Conservation (phyloP, 768 basidiomycete species). For the Crassisporium funariophilum region DNA sequence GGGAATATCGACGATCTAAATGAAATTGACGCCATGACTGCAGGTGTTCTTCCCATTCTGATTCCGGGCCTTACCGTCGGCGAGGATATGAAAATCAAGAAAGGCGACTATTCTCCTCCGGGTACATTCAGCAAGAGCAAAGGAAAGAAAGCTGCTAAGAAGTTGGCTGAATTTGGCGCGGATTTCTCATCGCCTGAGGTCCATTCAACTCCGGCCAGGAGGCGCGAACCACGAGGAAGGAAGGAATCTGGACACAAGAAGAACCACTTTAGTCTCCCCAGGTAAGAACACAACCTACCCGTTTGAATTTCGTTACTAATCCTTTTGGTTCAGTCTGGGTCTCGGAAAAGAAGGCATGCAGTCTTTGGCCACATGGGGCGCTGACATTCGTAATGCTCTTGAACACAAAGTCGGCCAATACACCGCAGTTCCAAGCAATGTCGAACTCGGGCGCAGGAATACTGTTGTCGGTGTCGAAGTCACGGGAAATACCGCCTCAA, state of each 20-base stretch:
- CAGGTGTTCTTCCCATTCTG: constrained; percentile 66
- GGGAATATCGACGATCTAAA: constrained; percentile 55
- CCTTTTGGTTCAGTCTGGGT: constrained; percentile 48
- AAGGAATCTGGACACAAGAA: constrained; percentile 59
- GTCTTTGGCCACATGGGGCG: constrained; percentile 51
- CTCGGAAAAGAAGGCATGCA: constrained; percentile 62
- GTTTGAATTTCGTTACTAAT: not conserved
- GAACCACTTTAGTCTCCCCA: constrained; percentile 68
- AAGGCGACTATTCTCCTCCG: constrained; percentile 44
- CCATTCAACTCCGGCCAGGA: constrained; percentile 62
- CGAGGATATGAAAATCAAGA: constrained; percentile 54
- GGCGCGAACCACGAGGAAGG: constrained; percentile 33
- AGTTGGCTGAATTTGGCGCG: constrained; percentile 45
- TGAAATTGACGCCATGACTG: constrained; percentile 73
- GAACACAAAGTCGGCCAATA: constrained; percentile 44
- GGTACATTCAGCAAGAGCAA: constrained; percentile 44
- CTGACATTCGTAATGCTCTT: constrained; percentile 54
- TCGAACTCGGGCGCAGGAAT: constrained; percentile 46
- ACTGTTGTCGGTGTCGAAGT: constrained; percentile 49
- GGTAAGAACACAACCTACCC: constrained; percentile 39
- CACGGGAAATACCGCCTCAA: constrained; percentile 23
- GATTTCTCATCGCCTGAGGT: constrained; percentile 59
- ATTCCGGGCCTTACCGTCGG: constrained; percentile 67
- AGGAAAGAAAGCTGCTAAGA: constrained; percentile 35
- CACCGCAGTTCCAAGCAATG: constrained; percentile 39